These are phyloP conservation scores for Scedosporium boydii DNA, from an alignment of 2,329 filamentous ascomycete genomes.

Conservation along the genomic window DNA sequence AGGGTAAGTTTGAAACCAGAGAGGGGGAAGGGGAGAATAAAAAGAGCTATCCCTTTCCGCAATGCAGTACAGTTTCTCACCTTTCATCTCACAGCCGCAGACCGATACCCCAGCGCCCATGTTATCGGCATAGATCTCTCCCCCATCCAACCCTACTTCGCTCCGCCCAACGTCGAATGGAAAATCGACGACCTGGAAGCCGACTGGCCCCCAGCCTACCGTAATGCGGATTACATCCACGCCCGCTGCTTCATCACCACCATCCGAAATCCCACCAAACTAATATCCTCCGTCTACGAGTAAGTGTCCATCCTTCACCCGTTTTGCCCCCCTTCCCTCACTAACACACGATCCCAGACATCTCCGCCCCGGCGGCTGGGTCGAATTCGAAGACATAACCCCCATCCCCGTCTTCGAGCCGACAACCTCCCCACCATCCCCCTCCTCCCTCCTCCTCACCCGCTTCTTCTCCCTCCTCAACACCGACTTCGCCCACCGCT, in stretches of 20 bases:
- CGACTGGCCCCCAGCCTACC: slow-evolving; percentile 23
- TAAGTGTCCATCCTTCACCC: neutral
- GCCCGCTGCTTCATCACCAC: slow-evolving; percentile 46
- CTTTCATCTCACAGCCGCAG: neutral
- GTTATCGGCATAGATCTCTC: slow-evolving; percentile 46
- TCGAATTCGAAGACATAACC: slow-evolving; percentile 10
- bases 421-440: slow-evolving; percentile 15
- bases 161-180: slow-evolving; percentile 29
- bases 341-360: slow-evolving; percentile 23
- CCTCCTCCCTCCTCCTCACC: slow-evolving; percentile 15
- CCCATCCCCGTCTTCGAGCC: slow-evolving; percentile 18
- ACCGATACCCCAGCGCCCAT: slow-evolving; percentile 28
- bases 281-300: slow-evolving; percentile 38
- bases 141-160: slow-evolving; percentile 45
- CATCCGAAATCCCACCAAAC: slow-evolving; percentile 43
- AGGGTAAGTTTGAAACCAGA: slow-evolving; percentile 22
- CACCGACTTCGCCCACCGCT: slow-evolving; percentile 20
- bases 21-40: neutral
- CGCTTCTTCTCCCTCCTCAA: slow-evolving; percentile 23
- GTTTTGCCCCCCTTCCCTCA: neutral
- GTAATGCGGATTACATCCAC: slow-evolving; percentile 50
- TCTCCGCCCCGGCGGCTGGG: slow-evolving; percentile 10
- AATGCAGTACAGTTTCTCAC: neutral
- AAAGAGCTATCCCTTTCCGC: neutral
- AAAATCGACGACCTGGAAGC: slow-evolving; percentile 26